Conservation (phyloP, 768 basidiomycete genomes). For the Termitomyces titanicus region DNA sequence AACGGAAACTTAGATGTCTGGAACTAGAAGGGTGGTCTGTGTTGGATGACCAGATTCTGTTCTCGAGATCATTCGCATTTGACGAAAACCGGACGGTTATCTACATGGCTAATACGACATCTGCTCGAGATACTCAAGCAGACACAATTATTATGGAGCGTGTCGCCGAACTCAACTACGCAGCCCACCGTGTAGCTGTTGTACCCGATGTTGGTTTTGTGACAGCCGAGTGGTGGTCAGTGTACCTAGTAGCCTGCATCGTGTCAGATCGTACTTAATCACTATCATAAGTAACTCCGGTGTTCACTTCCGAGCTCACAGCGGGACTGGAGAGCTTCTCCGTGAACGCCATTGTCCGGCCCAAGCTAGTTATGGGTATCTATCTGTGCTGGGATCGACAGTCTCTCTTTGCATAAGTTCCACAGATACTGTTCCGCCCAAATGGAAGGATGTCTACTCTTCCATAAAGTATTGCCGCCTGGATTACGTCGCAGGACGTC, state of each 20-base stretch:
- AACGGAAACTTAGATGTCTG: too few relatives aligned
- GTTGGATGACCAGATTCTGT: background rate
- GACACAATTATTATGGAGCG: background rate
- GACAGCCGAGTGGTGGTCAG: background rate
- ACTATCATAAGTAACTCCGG: background rate
- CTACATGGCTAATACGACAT: background rate
- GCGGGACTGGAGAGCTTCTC: constrained; percentile 4
- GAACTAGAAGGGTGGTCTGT: background rate
- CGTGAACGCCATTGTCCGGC: constrained; percentile 3
- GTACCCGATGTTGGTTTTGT: background rate
- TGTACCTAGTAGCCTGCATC: background rate
- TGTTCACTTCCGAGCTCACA: constrained; percentile 5
- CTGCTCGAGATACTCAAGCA: background rate
- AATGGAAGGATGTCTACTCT: background rate
- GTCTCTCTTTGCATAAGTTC: background rate
- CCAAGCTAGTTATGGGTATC: constrained; percentile 1
- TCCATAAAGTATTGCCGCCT: background rate
- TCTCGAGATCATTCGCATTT: background rate
- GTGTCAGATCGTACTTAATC: background rate
- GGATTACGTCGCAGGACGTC: background rate
- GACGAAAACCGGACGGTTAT: background rate
- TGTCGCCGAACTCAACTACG: background rate
- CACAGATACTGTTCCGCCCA: background rate
- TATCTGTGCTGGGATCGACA: background rate
- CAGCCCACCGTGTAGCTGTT: background rate